These are phyloP conservation scores for Fraxinus xanthoxyloides DNA, from an alignment of 305 asterid species.

Conservation along the genomic window DNA sequence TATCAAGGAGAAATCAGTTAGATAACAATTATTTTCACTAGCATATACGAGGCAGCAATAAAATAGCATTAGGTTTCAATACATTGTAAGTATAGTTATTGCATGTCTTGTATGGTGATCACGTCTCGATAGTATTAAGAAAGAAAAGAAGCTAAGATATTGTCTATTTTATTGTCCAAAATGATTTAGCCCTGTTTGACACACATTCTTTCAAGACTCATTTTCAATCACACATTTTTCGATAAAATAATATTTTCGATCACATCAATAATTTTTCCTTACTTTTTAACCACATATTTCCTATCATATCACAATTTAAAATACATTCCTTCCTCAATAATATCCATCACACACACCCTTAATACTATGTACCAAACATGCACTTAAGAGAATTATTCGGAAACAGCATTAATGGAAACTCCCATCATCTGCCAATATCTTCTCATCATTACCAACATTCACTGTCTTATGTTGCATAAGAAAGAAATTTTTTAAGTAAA, in stretches of 20 bases:
- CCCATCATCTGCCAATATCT: neutral
- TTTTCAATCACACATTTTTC: no score
- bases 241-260: no score
- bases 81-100: neutral
- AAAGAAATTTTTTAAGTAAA: constrained; percentile 13
- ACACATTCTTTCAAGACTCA: no score
- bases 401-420: neutral
- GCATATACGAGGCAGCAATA: neutral
- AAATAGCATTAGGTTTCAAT: neutral
- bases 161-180: neutral
- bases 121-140: neutral
- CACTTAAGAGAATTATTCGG: neutral
- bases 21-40: neutral
- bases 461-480: neutral
- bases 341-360: no score
- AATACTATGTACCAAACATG: neutral
- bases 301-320: no score
- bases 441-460: neutral
- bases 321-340: no score
- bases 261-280: no score
- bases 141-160: neutral
- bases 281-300: no score
- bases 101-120: neutral
- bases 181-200: neutral
- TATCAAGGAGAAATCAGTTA: constrained; percentile 26